A percentile compares a stretch with the other conserved stretches of the same genome.
Evolutionary conservation across 257 asterid genomes (phyloP).

Genomic region (Primulina eburnea): DNA sequence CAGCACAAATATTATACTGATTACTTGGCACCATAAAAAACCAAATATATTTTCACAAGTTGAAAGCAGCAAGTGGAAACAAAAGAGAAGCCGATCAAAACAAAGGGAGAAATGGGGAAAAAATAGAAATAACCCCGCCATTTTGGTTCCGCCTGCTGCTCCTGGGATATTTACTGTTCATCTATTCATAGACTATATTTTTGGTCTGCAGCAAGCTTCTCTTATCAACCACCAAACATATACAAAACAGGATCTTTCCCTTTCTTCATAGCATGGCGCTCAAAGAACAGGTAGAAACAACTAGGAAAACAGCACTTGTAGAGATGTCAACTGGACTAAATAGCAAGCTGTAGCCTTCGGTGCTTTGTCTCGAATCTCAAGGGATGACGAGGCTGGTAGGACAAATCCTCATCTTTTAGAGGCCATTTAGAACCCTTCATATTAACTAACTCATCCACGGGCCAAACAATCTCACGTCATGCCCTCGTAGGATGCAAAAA

Average conservation of each 20-base stretch:
- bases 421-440: conserved; percentile 27
- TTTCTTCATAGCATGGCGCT: conserved; percentile 18
- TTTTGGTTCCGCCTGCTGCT: conserved; percentile 34
- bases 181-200: conserved; percentile 34
- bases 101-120: neutral
- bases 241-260: conserved; percentile 42
- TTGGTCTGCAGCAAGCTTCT: conserved; percentile 31
- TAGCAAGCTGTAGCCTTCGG: conserved; percentile 24
- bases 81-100: conserved; percentile 26
- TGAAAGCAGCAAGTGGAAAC: conserved; percentile 22
- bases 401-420: conserved; percentile 25
- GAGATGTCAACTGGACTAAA: conserved; percentile 25
- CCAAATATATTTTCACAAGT: conserved; percentile 26
- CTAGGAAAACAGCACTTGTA: conserved; percentile 19
- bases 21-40: conserved; percentile 30
- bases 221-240: conserved; percentile 45
- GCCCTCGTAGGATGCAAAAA: conserved; percentile 58
- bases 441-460: conserved; percentile 31
- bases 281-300: conserved; percentile 18
- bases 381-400: conserved; percentile 23
- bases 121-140: conserved; percentile 27
- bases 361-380: conserved; percentile 27
- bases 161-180: conserved; percentile 25
- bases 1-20: conserved; percentile 14
- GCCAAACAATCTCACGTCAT: conserved; percentile 39